Base-by-base conservation (phyloP, 345 rosid species). In the Lepidium sativum region DNA sequence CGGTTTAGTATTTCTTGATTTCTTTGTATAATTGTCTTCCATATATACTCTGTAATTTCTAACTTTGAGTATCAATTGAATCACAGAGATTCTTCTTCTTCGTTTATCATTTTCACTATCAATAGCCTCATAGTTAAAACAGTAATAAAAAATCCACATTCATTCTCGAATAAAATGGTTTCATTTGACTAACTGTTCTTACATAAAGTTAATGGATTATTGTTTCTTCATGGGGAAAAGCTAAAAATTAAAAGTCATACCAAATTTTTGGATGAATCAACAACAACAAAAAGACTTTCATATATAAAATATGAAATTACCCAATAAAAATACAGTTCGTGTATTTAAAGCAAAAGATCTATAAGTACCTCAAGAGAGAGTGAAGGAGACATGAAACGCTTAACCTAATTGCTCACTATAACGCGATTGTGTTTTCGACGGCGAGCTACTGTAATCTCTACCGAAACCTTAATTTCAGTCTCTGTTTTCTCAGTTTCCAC, bases 161-260 rank as follows among this genome's bases (percentile, higher is more conserved):
- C 58, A 45, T 54, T 16, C 63, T 44, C 29, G 27, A 67, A 54
- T 33, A 17, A 44, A 23, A 42, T 54, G 54, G 44, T 25, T 57
- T 68, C 11, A 34, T 67, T 23, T 59, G 11, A 18, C 57, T 35
- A 25, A 37, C 10, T 25, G 11, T 9, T 8, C n/a, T n/a, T 6
- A 39, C 20, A 13, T 33, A 2, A 27, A 27, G 27, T 4, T 14
- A 60, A 1, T 60, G 60, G 62, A 53, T 23, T 61, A 9, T 69
- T 61, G 54, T 69, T 69, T 23, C 40, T 70, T 29, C 9, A 60
- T 38, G 74, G 57, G 56, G 62, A 63, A 5, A 52, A 15, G 23
- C 35, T 53, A 52, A 60, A 18, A 54, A 29, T 25, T 29, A 61
- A 52, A 27, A 61, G 50, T 54, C 63, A 44, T 38, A 16, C 44